A percentile compares a stretch with the other conserved stretches of the same genome.
phyloP scores from a whole-genome alignment of 176 grass and related monocot species.

The Thalia dealbata region DNA sequence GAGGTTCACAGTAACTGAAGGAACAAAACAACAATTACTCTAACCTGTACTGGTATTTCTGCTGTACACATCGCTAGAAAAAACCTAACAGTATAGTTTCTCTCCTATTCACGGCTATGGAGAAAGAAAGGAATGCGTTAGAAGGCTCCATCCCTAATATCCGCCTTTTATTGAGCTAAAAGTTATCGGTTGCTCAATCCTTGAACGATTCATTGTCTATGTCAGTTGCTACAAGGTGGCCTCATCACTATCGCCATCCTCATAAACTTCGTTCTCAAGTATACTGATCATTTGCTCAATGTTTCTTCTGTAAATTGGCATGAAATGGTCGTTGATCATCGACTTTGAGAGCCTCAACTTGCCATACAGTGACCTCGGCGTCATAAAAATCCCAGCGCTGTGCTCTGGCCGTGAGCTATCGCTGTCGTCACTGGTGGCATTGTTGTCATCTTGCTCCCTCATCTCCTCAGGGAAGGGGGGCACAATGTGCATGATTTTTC shows the following conservation, averaged over 20 bases:
- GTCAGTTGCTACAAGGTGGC: not conserved
- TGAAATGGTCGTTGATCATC: constrained; percentile 98
- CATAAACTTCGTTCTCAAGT: constrained; percentile 39
- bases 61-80: not conserved
- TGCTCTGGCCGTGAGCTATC: constrained; percentile 1
- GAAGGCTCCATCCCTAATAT: too few species aligned
- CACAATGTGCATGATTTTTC: constrained; percentile 92
- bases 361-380: constrained; percentile 72
- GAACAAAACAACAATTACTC: not conserved
- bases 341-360: constrained; percentile 80
- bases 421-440: constrained; percentile 9
- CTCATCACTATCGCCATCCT: constrained; percentile 10
- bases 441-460: constrained; percentile 19
- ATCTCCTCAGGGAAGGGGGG: constrained; percentile 30
- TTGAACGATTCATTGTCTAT: too few species aligned
- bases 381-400: constrained; percentile 66
- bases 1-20: not conserved
- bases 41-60: not conserved
- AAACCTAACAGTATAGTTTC: too few species aligned
- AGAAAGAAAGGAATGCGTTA: too few species aligned
- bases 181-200: too few species aligned
- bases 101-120: not conserved
- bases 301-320: constrained; percentile 87
- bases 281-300: constrained; percentile 56
- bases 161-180: too few species aligned